A percentile compares a stretch with the other conserved stretches of the same genome.
These are phyloP conservation scores for Thermochaetoides thermophila DNA, from an alignment of 495 filamentous ascomycete genomes.

Conservation along the genomic window DNA sequence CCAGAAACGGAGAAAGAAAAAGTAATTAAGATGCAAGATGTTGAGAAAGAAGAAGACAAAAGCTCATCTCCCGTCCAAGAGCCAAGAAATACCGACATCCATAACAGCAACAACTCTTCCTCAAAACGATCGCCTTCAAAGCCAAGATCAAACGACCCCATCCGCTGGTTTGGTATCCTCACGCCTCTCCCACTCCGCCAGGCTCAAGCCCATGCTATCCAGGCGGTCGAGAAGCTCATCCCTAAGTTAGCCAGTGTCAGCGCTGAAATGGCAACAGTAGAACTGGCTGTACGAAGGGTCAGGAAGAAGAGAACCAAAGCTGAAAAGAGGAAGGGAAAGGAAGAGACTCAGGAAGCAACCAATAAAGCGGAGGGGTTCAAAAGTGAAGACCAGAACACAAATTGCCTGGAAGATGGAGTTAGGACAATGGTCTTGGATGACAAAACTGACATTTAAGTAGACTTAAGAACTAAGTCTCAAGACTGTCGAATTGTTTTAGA, in stretches of 20 bases:
- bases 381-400: no score
- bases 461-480: no score
- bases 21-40: no score
- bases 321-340: conserved; percentile 6
- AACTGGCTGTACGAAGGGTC: conserved; percentile 35
- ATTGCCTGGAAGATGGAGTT: no score
- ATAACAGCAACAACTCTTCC: conserved; percentile 4
- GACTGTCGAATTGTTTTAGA: no score
- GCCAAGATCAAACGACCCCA: conserved; percentile 43
- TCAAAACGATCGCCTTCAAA: no score
- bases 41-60: background rate
- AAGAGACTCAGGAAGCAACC: no score
- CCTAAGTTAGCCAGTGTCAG: conserved; percentile 29
- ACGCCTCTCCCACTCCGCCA: conserved; percentile 43
- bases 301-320: conserved; percentile 35
- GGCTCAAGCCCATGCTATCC: conserved; percentile 37
- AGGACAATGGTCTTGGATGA: no score
- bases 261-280: conserved; percentile 32
- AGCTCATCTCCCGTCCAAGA: background rate
- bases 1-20: no score
- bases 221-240: conserved; percentile 29
- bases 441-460: no score
- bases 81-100: conserved; percentile 1
- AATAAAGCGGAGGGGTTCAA: no score
- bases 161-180: conserved; percentile 58